Conservation (phyloP, 768 basidiomycete species). For the Boletellus ananiceps region DNA sequence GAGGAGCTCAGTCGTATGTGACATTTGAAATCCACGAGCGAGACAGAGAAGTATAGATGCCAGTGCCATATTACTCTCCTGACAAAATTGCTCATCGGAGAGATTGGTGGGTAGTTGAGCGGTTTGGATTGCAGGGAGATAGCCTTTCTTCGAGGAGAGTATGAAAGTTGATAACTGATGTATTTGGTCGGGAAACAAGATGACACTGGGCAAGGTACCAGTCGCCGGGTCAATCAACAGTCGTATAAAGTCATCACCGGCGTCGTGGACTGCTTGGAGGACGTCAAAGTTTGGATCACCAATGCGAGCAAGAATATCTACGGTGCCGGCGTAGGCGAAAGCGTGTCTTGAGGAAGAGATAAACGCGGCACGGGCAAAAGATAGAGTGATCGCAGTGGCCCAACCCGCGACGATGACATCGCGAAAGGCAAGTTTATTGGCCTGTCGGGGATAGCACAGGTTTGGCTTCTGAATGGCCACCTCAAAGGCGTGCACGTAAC, state of each 20-base stretch:
- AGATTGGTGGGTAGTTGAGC: slow-evolving; percentile 19
- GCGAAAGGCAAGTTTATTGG: slow-evolving; percentile 28
- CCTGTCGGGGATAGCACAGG: slow-evolving; percentile 10
- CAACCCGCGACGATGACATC: slow-evolving; percentile 39
- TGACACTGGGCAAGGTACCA: slow-evolving; percentile 38
- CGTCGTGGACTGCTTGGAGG: slow-evolving; percentile 31
- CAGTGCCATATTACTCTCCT: slow-evolving; percentile 30
- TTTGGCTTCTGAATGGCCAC: slow-evolving; percentile 34
- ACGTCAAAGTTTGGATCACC: slow-evolving; percentile 34
- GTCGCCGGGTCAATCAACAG: slow-evolving; percentile 33
- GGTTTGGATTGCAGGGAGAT: slow-evolving; percentile 32
- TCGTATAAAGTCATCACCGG: slow-evolving; percentile 31
- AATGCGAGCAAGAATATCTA: slow-evolving; percentile 23
- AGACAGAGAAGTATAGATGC: slow-evolving; percentile 42
- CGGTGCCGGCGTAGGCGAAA: slow-evolving; percentile 17
- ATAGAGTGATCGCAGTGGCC: slow-evolving; percentile 31
- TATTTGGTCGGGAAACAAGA: slow-evolving; percentile 40
- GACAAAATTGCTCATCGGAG: slow-evolving; percentile 23
- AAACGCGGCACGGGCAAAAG: slow-evolving; percentile 21
- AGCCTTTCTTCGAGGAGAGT: slow-evolving; percentile 33
- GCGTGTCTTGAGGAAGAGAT: slow-evolving; percentile 17
- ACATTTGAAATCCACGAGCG: slow-evolving; percentile 41
- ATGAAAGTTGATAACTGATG: slow-evolving; percentile 32
- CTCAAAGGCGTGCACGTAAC: slow-evolving; percentile 43
- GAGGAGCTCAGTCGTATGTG: slow-evolving; percentile 22